Percentiles rank a stretch among this genome's conserved stretches.
phyloP scores from a whole-genome alignment of 1,284 basidiomycete genomes.

The Apiotrichum laibachii region DNA sequence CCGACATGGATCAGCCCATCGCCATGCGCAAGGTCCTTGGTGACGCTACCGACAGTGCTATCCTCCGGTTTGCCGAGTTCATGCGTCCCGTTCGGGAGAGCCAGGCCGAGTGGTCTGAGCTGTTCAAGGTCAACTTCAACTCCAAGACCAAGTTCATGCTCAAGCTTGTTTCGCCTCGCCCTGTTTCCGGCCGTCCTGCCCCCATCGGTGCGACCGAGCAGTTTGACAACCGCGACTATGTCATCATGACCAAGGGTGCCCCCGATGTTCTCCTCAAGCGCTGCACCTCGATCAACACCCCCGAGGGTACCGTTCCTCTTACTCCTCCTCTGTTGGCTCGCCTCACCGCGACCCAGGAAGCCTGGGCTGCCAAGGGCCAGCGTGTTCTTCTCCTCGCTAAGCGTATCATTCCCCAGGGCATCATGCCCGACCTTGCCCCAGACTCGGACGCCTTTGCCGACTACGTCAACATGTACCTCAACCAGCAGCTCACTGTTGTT shows the following conservation, averaged over 20 bases:
- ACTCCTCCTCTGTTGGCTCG: slow-evolving; percentile 32
- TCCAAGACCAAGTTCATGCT: slow-evolving; percentile 69
- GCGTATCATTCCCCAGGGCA: slow-evolving; percentile 33
- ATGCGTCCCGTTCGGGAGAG: slow-evolving; percentile 46
- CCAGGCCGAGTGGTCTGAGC: slow-evolving; percentile 47
- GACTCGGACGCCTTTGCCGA: slow-evolving; percentile 50
- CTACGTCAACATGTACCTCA: slow-evolving; percentile 40
- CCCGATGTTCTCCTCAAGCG: slow-evolving; percentile 61
- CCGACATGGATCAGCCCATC: slow-evolving; percentile 50
- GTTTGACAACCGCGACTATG: slow-evolving; percentile 29
- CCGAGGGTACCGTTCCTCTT: slow-evolving; percentile 51
- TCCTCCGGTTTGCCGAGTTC: slow-evolving; percentile 61
- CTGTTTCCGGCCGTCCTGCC: neutral
- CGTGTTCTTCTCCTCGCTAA: slow-evolving; percentile 59
- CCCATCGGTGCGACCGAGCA: slow-evolving; percentile 16
- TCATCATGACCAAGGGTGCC: slow-evolving; percentile 60
- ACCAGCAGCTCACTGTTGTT: slow-evolving; percentile 58
- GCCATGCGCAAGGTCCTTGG: slow-evolving; percentile 58
- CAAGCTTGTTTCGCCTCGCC: slow-evolving; percentile 45
- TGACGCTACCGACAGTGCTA: slow-evolving; percentile 63
- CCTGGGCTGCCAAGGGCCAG: slow-evolving; percentile 61
- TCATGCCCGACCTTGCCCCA: slow-evolving; percentile 26
- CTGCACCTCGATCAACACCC: slow-evolving; percentile 52
- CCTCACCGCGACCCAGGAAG: slow-evolving; percentile 54
- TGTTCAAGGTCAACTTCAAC: slow-evolving; percentile 58